Evolutionary conservation across 2,329 filamentous ascomycete species (phyloP).

Genomic region (Pyrenophora teres): DNA sequence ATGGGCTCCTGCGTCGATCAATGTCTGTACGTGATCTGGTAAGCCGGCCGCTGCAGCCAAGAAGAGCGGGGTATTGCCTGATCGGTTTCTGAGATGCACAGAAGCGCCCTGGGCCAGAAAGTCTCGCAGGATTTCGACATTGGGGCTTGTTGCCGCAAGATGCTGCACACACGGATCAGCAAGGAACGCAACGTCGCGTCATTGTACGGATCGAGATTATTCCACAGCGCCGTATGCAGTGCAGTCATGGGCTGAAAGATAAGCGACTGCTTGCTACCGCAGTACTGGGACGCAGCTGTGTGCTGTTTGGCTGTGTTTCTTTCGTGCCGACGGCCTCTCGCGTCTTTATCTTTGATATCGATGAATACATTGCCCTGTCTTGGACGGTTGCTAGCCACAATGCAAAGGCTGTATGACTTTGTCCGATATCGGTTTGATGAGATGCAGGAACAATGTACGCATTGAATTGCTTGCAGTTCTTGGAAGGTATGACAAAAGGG

Average conservation of each 20-base stretch:
- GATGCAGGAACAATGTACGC: slow-evolving; percentile 16
- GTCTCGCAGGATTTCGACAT: slow-evolving; percentile 60
- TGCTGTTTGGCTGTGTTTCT: slow-evolving; percentile 29
- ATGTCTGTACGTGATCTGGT: slow-evolving; percentile 58
- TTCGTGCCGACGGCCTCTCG: slow-evolving; percentile 33
- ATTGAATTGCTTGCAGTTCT: slow-evolving; percentile 9
- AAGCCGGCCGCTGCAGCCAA: slow-evolving; percentile 63
- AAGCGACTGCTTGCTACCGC: slow-evolving; percentile 35
- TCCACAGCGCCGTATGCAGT: slow-evolving; percentile 25
- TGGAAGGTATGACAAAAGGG: slow-evolving; percentile 20
- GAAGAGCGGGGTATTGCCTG: slow-evolving; percentile 63
- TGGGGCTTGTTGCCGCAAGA: slow-evolving; percentile 61
- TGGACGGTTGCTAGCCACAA: slow-evolving; percentile 19
- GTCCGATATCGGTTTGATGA: slow-evolving; percentile 35
- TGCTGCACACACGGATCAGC: slow-evolving; percentile 52
- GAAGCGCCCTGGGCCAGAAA: slow-evolving; percentile 62
- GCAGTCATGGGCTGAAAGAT: slow-evolving; percentile 32
- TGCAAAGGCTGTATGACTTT: slow-evolving; percentile 16
- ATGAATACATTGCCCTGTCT: slow-evolving; percentile 26
- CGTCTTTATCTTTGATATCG: slow-evolving; percentile 37
- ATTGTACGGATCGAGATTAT: slow-evolving; percentile 28
- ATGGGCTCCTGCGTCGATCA: slow-evolving; percentile 63
- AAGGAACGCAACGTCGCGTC: slow-evolving; percentile 38
- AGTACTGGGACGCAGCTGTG: slow-evolving; percentile 21
- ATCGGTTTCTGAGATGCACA: slow-evolving; percentile 63